Conservation (phyloP, 768 basidiomycete species). For the Chalciporus pseudorubinellus region DNA sequence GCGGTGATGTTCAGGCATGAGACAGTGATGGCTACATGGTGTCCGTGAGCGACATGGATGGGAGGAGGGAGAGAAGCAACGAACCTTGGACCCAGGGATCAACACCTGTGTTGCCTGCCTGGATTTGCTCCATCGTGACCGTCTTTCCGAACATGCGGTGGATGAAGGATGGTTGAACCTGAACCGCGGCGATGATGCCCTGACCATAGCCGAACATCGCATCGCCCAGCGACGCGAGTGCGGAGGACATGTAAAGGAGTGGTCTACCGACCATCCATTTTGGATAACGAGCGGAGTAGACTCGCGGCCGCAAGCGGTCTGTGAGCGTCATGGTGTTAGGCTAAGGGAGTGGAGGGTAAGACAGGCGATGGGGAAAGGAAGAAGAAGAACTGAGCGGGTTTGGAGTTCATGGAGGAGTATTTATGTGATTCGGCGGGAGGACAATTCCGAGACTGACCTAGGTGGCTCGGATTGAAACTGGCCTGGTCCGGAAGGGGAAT, state of each 20-base stretch:
- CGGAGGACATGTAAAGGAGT: constrained; percentile 49
- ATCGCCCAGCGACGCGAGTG: constrained; percentile 53
- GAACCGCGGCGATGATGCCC: constrained; percentile 49
- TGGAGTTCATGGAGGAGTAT: constrained; percentile 9
- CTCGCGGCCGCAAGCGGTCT: constrained; percentile 33
- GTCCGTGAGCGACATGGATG: neutral
- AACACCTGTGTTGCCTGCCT: constrained; percentile 42
- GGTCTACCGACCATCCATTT: constrained; percentile 51
- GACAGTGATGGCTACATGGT: constrained; percentile 43
- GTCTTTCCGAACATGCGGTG: constrained; percentile 44
- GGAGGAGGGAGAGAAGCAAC: constrained; percentile 1
- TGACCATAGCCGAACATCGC: constrained; percentile 58
- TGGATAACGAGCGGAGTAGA: constrained; percentile 48
- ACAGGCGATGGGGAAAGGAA: neutral
- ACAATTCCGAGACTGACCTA: constrained; percentile 16
- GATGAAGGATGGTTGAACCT: constrained; percentile 54
- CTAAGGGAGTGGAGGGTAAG: constrained; percentile 4
- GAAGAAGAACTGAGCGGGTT: neutral
- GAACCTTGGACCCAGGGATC: constrained; percentile 47
- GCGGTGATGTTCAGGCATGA: constrained; percentile 51
- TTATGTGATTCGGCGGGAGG: constrained; percentile 16
- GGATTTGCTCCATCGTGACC: constrained; percentile 45
- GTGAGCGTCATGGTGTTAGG: constrained; percentile 22
- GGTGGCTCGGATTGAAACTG: constrained; percentile 19
- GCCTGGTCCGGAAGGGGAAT: constrained; percentile 2